A percentile compares a stretch with the other conserved stretches of the same genome.
These are phyloP conservation scores for Cyphellophora europaea DNA, from an alignment of 2,329 filamentous ascomycete genomes.

Conservation along the genomic window DNA sequence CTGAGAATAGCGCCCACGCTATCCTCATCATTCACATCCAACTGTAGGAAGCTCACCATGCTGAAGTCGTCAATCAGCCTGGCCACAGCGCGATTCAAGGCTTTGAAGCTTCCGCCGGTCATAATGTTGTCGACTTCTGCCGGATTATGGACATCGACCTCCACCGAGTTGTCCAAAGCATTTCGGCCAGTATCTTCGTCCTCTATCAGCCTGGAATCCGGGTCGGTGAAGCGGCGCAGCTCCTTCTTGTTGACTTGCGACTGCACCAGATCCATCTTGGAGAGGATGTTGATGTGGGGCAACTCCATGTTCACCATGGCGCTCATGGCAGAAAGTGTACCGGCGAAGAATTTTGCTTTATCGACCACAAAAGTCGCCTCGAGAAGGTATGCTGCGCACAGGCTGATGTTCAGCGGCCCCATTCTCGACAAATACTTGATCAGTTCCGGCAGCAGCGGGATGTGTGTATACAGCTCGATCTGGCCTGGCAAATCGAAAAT, in stretches of 20 bases:
- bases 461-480: slow-evolving; percentile 96
- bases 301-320: slow-evolving; percentile 98
- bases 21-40: slow-evolving; percentile 85
- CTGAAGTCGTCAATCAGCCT: slow-evolving; percentile 93
- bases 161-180: slow-evolving; percentile 43
- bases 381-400: slow-evolving; percentile 89
- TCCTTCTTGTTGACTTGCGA: slow-evolving; percentile 81
- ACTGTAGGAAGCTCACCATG: slow-evolving; percentile 89
- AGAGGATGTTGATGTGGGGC: slow-evolving; percentile 90
- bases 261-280: slow-evolving; percentile 96
- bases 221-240: slow-evolving; percentile 79
- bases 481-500: slow-evolving; percentile 98
- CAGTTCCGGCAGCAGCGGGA: slow-evolving; percentile 80
- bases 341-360: slow-evolving; percentile 93
- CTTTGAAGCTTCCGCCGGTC: slow-evolving; percentile 71
- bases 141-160: slow-evolving; percentile 41
- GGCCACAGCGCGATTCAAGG: slow-evolving; percentile 79
- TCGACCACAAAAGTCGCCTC: slow-evolving; percentile 95
- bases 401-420: slow-evolving; percentile 75
- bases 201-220: slow-evolving; percentile 72
- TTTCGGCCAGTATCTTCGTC: slow-evolving; percentile 57
- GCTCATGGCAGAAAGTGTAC: slow-evolving; percentile 92
- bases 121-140: slow-evolving; percentile 61
- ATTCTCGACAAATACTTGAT: slow-evolving; percentile 70
- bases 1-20: slow-evolving; percentile 77